Evolutionary conservation across 768 basidiomycete genomes (phyloP).

Genomic region (Pleurotus citrinopileatus): DNA sequence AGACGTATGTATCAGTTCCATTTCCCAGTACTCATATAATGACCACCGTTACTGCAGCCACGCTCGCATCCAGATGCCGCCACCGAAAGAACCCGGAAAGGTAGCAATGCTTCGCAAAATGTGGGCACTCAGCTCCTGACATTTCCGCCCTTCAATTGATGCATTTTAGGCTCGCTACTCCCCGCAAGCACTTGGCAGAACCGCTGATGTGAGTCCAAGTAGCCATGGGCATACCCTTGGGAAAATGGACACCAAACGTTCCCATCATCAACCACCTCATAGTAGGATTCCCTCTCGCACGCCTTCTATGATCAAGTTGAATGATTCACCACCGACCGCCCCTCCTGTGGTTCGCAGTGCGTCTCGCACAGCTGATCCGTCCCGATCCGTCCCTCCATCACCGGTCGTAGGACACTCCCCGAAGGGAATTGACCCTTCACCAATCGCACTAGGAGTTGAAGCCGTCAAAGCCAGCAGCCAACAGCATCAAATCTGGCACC

Average conservation of each 20-base stretch:
- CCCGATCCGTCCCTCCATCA: slow-evolving; percentile 2
- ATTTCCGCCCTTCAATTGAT: not conserved
- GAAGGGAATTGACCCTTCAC: not conserved
- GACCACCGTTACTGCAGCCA: not conserved
- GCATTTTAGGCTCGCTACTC: not conserved
- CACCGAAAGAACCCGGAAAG: slow-evolving; percentile 1
- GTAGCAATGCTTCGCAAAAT: slow-evolving; percentile 6
- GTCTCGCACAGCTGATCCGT: not conserved
- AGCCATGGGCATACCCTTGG: not conserved
- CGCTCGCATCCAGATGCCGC: not conserved
- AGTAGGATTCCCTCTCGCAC: slow-evolving; percentile 2
- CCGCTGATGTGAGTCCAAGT: not conserved
- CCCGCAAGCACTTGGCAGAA: not conserved
- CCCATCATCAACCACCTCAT: not conserved
- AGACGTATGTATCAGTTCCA: not conserved
- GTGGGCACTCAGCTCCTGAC: not conserved
- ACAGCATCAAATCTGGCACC: slow-evolving; percentile 3
- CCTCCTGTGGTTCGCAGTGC: not conserved
- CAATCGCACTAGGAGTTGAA: not conserved
- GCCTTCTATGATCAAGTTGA: slow-evolving; percentile 7
- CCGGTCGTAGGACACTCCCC: not conserved
- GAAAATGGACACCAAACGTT: not conserved
- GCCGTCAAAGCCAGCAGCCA: not conserved
- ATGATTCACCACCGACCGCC: not conserved
- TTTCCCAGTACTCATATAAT: not conserved